Conservation (phyloP, 139 green algal genomes). For the Dunaliella sp. region DNA sequence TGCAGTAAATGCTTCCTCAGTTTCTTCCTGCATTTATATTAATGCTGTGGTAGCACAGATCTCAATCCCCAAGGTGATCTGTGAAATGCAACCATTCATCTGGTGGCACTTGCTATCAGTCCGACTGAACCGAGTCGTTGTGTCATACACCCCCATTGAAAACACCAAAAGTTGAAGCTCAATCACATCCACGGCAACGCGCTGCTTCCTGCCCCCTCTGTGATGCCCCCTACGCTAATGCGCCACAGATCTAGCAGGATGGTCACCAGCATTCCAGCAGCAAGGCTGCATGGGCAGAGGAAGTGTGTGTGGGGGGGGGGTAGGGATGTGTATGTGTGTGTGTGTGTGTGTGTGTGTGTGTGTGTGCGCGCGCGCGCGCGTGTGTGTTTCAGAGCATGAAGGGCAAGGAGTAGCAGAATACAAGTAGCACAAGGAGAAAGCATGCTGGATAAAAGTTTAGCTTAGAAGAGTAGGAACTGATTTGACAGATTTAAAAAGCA, state of each 20-base stretch:
- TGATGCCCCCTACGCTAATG: constrained; percentile 74
- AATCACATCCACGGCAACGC: constrained; percentile 32
- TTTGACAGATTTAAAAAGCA: too few species aligned
- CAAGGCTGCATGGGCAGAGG: constrained; percentile 54
- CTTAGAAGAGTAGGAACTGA: too few species aligned
- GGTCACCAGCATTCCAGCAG: constrained; percentile 90
- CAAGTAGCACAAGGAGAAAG: neutral
- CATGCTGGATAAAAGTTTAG: too few species aligned
- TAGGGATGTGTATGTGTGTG: too few species aligned
- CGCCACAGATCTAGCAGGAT: constrained; percentile 93
- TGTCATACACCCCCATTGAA: too few species aligned
- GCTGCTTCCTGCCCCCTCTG: neutral
- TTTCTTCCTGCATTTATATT: neutral
- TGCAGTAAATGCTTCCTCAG: neutral
- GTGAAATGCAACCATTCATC: too few species aligned
- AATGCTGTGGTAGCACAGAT: neutral
- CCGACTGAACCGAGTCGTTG: too few species aligned
- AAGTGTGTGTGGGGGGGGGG: too few species aligned
- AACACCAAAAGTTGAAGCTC: neutral
- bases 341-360: too few species aligned
- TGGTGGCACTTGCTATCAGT: too few species aligned
- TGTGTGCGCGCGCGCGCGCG: too few species aligned
- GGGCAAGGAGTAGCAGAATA: neutral
- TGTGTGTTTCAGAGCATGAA: neutral
- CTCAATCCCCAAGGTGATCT: neutral